A percentile compares a stretch with the other conserved stretches of the same genome.
phyloP scores from a whole-genome alignment of 495 filamentous ascomycete species.

The Tuber calosporum region DNA sequence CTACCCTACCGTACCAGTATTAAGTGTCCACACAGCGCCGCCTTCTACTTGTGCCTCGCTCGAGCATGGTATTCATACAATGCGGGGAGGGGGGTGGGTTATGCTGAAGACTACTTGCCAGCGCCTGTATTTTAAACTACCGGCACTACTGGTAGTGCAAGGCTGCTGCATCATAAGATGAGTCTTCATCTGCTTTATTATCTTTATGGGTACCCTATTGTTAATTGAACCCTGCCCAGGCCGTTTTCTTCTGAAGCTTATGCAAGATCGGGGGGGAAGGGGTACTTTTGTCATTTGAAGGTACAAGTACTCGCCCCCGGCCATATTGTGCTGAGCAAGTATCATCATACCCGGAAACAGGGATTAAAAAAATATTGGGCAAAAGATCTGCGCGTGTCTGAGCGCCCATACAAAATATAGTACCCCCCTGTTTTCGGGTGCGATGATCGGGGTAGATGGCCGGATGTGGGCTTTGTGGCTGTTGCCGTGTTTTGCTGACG shows the following conservation, averaged over 20 bases:
- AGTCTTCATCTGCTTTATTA: no score
- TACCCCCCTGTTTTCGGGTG: no score
- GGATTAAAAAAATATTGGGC: no score
- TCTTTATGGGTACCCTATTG: no score
- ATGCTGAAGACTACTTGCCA: not conserved
- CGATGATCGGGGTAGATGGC: not conserved
- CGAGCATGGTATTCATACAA: not conserved
- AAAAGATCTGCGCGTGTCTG: no score
- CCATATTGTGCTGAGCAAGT: no score
- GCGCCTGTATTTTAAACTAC: not conserved
- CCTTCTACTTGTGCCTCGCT: no score
- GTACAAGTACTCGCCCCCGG: not conserved
- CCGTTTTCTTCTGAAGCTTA: not conserved
- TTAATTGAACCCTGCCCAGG: not conserved
- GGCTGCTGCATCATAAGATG: no score
- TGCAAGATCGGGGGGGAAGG: not conserved
- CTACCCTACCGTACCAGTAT: not conserved
- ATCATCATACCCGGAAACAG: no score
- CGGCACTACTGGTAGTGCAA: no score
- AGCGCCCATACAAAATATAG: no score
- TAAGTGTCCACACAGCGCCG: not conserved
- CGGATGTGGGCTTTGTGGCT: not conserved
- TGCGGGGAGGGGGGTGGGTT: not conserved
- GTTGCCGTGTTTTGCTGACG: not conserved
- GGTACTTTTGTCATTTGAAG: not conserved